Conservation (phyloP, 2,329 filamentous ascomycete genomes). For the Aspergillus novofumigatus region DNA sequence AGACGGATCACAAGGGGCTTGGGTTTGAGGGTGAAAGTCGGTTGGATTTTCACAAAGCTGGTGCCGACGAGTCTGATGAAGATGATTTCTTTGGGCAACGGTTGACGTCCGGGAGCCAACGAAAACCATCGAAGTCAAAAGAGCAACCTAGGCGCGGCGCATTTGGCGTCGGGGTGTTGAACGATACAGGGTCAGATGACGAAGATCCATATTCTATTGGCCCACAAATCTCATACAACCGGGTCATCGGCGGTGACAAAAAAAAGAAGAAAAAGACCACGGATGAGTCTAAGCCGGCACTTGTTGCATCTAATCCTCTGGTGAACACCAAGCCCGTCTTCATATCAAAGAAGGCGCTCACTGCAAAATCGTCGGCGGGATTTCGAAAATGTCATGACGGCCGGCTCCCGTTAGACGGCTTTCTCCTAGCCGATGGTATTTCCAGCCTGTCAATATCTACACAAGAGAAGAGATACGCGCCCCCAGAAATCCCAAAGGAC, state of each 20-base stretch:
- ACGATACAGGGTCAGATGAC: slow-evolving; percentile 91
- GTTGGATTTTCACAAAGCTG: slow-evolving; percentile 19
- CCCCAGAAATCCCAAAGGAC: slow-evolving; percentile 45
- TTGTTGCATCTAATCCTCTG: slow-evolving; percentile 58
- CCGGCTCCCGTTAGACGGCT: slow-evolving; percentile 72
- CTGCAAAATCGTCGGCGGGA: slow-evolving; percentile 42
- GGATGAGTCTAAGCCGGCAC: slow-evolving; percentile 34
- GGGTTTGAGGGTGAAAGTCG: slow-evolving; percentile 42
- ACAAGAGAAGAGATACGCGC: slow-evolving; percentile 43
- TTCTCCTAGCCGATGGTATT: slow-evolving; percentile 61
- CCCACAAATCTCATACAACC: slow-evolving; percentile 83
- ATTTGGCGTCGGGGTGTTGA: slow-evolving; percentile 83
- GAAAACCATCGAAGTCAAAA: slow-evolving; percentile 50
- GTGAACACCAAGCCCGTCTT: slow-evolving; percentile 68
- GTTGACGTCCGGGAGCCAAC: slow-evolving; percentile 27
- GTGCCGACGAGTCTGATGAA: slow-evolving; percentile 18
- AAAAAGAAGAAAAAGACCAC: slow-evolving; percentile 61
- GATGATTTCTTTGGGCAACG: slow-evolving; percentile 36
- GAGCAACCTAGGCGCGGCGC: slow-evolving; percentile 53
- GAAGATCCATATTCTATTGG: slow-evolving; percentile 93
- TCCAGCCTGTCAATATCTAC: slow-evolving; percentile 46
- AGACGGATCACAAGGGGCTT: slow-evolving; percentile 45
- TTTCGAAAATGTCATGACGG: slow-evolving; percentile 78
- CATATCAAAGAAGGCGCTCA: slow-evolving; percentile 60
- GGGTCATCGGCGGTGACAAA: slow-evolving; percentile 74